Evolutionary conservation across 2,329 filamentous ascomycete species (phyloP), one percentile per base, ranked within the genome.

Genomic region (Metarhizium guizhouense): DNA sequence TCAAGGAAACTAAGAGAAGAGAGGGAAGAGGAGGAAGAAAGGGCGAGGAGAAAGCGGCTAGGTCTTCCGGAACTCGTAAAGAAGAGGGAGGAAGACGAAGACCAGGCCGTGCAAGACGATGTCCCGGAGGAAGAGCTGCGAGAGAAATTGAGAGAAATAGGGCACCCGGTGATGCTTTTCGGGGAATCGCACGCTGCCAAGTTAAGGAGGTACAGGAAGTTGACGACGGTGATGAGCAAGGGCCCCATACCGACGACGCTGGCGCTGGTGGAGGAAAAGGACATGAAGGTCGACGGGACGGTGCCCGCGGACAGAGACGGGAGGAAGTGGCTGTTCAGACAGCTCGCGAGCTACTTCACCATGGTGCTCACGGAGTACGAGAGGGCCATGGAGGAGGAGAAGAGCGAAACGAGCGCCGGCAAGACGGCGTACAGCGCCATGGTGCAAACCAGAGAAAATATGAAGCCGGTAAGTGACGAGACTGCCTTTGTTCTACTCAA

Each of bases 361-460:
- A 90, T 99, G 84, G 84, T 99, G n/a, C 76, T 99, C 56, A 82
- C 79, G 48, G 93, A 95, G 70, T 99, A 95, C 87, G 84, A 92
- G 63, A 68, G 75, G 45, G 91, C 92, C 5, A 81, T 99, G 64
- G 82, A 88, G 63, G 82, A 85, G 58, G 75, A 81, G 66, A 75
- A 71, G 63, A 70, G 70, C 32, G 79, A 84, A 54, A 92, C 88
- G 32, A 87, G 85, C 61, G 84, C 89, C 20, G 90, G 92, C 64
- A 90, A 90, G 65, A 83, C 85, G 59, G 94, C 94, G 6, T 85
- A 87, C 63, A 87, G 82, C 65, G 87, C 90, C 53, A 95, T 96
- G 88, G 78, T 88, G 3, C 89, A 93, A 68, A 92, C 90, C 56
- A 83, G 88, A 56, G 86, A 93, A 66, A 94, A 94, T 65, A 87